Evolutionary conservation across 179 eudicot species (phyloP).

Genomic region (Nepenthes alata): DNA sequence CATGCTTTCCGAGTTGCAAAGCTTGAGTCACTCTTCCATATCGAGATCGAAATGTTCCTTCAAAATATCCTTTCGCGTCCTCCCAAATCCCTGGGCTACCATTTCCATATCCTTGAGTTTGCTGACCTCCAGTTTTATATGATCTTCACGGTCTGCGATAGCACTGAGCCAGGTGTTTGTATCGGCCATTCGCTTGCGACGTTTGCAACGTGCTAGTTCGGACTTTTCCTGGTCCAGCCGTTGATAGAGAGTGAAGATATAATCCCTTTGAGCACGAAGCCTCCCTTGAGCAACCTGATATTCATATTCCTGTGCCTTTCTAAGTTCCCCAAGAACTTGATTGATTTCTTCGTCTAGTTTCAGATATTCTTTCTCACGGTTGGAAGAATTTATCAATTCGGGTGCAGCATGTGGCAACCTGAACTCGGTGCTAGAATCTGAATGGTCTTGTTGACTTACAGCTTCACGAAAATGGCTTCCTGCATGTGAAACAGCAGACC

Average conservation of each 20-base stretch:
- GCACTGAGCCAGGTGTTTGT: slow-evolving; percentile 25
- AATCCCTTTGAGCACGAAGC: slow-evolving; percentile 47
- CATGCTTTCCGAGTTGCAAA: background rate
- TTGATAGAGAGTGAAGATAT: slow-evolving; percentile 35
- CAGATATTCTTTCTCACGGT: slow-evolving; percentile 24
- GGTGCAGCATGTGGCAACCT: background rate
- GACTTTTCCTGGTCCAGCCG: slow-evolving; percentile 33
- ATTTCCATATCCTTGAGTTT: slow-evolving; percentile 56
- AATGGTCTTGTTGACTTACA: slow-evolving; percentile 1
- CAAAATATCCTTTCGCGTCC: slow-evolving; percentile 35
- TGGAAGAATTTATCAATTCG: background rate
- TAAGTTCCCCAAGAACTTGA: slow-evolving; percentile 44
- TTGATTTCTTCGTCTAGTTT: slow-evolving; percentile 49
- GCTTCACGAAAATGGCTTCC: background rate
- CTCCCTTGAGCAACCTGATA: slow-evolving; percentile 43
- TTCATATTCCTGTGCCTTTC: slow-evolving; percentile 54
- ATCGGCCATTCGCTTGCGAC: slow-evolving; percentile 17
- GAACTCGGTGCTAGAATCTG: background rate
- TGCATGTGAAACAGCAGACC: background rate
- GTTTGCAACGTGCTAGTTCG: slow-evolving; percentile 16
- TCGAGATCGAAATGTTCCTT: slow-evolving; percentile 52
- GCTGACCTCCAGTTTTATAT: slow-evolving; percentile 34
- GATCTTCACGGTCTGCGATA: slow-evolving; percentile 28
- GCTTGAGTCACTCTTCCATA: slow-evolving; percentile 11
- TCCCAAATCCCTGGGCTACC: slow-evolving; percentile 72